Evolutionary conservation across 768 basidiomycete genomes (phyloP), one percentile per base, ranked within the genome.

Genomic region (Polyporus arcularius): DNA sequence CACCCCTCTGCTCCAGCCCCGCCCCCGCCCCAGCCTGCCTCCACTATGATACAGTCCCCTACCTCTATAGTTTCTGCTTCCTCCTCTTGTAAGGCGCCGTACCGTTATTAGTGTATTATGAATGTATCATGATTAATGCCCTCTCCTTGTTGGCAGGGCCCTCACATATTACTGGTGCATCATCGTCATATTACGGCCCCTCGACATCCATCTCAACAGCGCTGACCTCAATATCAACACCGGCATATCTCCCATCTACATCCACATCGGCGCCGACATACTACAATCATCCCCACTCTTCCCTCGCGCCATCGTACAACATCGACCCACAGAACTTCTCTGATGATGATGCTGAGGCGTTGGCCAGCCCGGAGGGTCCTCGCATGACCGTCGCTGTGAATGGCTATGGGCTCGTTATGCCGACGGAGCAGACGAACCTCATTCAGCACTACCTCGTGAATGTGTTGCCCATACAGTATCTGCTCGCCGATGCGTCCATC

Each of bases 111-210:
- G 85, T 81, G 76, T 79, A 79, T 82, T 81, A 81, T 85, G 74
- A 78, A 82, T 84, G 84, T 86, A 85, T 80, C 81, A 78, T 82
- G 77, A 84, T 87, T 83, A 87, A 86, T 78, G 76, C 75, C 80
- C 79, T 80, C 74, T 72, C 77, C 78, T 26, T 80, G 72, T 76
- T 79, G 76, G 74, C 80, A 84, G 82, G 81, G 82, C 66, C 60
- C 57, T 60, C 57, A 28, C 53, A 45, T 45, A 26, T 26, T 46
- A 53, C 61, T 58, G 65, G 61, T 70, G 66, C 55, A 55, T 47
- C 58, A 14, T 60, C 55, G 28, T 63, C 51, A 39, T 40, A 55
- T 43, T 49, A 57, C 26, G 41, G 54, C 28, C 50, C 62, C 35
- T 40, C 53, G 9, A 47, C 61, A 30, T 40, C 51, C 8, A 55